These are phyloP conservation scores for Canavalia gladiata DNA, from an alignment of 306 rosid species.

Conservation along the genomic window DNA sequence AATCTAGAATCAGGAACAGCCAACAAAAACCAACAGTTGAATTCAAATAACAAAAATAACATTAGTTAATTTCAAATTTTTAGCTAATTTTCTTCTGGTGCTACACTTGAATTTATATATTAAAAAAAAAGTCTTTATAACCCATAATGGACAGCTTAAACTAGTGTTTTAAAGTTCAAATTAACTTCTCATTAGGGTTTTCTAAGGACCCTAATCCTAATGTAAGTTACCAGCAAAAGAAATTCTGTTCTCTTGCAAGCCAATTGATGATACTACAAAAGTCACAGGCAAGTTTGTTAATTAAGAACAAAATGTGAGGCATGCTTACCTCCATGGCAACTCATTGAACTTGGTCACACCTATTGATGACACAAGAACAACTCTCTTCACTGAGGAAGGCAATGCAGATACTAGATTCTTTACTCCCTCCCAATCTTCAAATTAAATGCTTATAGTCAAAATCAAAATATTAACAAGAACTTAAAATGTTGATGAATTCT, in stretches of 20 bases:
- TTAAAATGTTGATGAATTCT: constrained; percentile 1
- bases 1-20: neutral
- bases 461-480: constrained; percentile 34
- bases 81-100: constrained; percentile 2
- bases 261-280: neutral
- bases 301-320: constrained; percentile 38
- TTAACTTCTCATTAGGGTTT: neutral
- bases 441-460: constrained; percentile 39
- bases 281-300: constrained; percentile 21
- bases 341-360: constrained; percentile 96
- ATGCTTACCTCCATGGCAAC: constrained; percentile 94
- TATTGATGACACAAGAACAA: constrained; percentile 92
- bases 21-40: neutral
- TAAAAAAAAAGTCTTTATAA: neutral
- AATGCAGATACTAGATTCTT: constrained; percentile 83
- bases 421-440: constrained; percentile 97
- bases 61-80: neutral
- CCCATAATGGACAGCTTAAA: neutral
- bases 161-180: neutral
- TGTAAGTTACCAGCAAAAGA: neutral
- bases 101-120: neutral
- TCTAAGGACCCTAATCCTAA: neutral
- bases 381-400: constrained; percentile 81
- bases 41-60: neutral
- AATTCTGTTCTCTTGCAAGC: constrained; percentile 20